Conservation (phyloP, 2,329 filamentous ascomycete genomes). For the Mycosphaerella arachidis region DNA sequence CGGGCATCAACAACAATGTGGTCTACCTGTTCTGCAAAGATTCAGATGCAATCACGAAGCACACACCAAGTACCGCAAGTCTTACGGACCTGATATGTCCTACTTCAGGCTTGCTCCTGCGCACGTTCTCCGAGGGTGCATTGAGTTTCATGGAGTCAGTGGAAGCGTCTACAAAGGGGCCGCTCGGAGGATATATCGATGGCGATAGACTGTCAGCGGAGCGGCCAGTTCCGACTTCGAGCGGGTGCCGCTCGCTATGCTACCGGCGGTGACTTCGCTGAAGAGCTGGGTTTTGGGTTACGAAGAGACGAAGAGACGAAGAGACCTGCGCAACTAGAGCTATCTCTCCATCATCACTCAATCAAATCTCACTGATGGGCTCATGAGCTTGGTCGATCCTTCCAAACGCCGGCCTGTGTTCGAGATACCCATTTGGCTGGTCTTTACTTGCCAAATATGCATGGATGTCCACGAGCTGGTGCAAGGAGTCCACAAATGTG, state of each 20-base stretch:
- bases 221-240: not conserved
- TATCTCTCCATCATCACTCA: not conserved
- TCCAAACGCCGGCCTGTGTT: not conserved
- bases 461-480: not conserved
- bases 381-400: not conserved
- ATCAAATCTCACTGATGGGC: not conserved
- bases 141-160: not conserved
- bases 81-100: not conserved
- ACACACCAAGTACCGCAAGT: not conserved
- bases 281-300: not conserved
- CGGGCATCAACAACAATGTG: not conserved
- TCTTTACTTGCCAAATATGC: not conserved
- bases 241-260: not conserved
- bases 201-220: not conserved
- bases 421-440: not conserved
- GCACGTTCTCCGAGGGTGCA: not conserved
- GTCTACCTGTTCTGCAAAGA: not conserved
- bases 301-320: not conserved
- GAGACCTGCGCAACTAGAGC: not conserved
- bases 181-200: not conserved
- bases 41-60: not conserved
- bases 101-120: not conserved
- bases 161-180: no score
- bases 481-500: not conserved
- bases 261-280: not conserved